A percentile compares a stretch with the other conserved stretches of the same genome.
Conservation (phyloP, 257 asterid species). For the Nicotiana obtusifolia region DNA sequence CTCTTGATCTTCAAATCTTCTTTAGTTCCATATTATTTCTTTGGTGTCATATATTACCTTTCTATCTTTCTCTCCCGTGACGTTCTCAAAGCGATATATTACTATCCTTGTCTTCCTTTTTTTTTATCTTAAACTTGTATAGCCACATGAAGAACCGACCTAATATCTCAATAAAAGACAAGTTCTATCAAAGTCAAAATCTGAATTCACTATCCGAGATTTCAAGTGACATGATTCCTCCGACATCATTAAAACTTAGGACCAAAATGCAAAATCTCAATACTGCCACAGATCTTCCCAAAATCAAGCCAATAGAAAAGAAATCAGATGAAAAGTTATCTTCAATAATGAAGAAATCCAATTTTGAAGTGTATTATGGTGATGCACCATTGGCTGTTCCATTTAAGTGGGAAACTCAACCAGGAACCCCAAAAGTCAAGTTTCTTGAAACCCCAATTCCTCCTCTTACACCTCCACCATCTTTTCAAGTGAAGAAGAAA, state of each 20-base stretch:
- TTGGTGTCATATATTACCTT: no score
- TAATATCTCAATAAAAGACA: no score
- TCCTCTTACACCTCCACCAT: conserved; percentile 43
- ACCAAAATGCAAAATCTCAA: conserved; percentile 11
- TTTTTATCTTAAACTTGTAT: no score
- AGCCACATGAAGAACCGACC: no score
- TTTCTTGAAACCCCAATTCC: conserved; percentile 20
- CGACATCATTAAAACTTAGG: no score
- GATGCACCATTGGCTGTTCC: conserved; percentile 23
- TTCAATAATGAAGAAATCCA: conserved; percentile 12
- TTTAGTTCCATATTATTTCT: no score
- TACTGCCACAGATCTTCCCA: conserved; percentile 7
- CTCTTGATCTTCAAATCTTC: no score
- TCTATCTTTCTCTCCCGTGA: no score
- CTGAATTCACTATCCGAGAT: no score
- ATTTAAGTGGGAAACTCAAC: conserved; percentile 35
- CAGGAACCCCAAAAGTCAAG: conserved; percentile 31
- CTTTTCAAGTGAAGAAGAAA: conserved; percentile 21
- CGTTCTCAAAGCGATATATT: no score
- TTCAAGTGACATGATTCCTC: not conserved
- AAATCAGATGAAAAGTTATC: conserved; percentile 7
- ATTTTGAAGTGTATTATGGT: conserved; percentile 23
- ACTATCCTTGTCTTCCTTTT: no score
- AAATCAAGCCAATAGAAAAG: conserved; percentile 15
- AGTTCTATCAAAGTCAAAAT: no score